phyloP scores from a whole-genome alignment of 2,329 filamentous ascomycete genomes.

The Sarocladiaceae sp. region DNA sequence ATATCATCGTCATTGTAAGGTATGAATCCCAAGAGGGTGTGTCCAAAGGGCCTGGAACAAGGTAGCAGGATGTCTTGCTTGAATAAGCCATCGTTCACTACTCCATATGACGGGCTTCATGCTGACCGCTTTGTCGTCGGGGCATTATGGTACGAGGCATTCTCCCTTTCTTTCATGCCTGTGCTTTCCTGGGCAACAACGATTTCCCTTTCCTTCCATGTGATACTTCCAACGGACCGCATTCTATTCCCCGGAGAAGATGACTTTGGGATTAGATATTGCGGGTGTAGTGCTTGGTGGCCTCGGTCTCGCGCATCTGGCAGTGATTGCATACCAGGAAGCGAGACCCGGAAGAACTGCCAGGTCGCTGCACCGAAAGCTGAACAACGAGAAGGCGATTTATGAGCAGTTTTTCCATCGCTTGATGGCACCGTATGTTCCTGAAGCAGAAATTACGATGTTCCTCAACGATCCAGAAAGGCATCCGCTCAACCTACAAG shows the following conservation, averaged over 20 bases:
- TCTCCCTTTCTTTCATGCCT: background rate
- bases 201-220: background rate
- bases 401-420: background rate
- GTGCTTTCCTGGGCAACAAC: background rate
- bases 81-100: no score
- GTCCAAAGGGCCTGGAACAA: no score
- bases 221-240: background rate
- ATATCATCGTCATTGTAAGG: no score
- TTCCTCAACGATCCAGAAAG: background rate
- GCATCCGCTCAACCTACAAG: background rate
- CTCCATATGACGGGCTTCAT: no score
- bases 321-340: background rate
- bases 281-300: constrained; percentile 1
- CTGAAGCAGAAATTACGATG: background rate
- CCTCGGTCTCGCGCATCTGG: background rate
- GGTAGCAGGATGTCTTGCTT: no score
- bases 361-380: background rate
- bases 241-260: background rate
- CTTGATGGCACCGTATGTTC: background rate
- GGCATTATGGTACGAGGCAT: background rate
- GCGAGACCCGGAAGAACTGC: background rate
- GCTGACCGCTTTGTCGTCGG: background rate
- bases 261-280: background rate
- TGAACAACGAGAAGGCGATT: constrained; percentile 4
- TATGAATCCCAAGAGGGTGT: no score